A percentile compares a stretch with the other conserved stretches of the same genome.
Evolutionary conservation across 169 alveolate species (phyloP).

Genomic region (Plasmodium sp.): DNA sequence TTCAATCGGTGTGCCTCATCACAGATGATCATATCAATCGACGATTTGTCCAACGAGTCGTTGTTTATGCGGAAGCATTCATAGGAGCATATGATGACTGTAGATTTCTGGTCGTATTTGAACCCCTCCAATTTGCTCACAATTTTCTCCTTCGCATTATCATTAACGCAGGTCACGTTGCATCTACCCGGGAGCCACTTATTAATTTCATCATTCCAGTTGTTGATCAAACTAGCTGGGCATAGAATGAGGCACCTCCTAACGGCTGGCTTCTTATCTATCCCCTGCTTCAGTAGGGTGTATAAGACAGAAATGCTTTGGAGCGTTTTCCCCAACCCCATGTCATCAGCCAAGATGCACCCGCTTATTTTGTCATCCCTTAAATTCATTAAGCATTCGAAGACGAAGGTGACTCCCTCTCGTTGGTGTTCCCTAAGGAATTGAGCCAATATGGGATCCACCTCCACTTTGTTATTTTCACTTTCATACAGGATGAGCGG

Average conservation of each 20-base stretch:
- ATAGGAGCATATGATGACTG: conserved; percentile 92
- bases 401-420: conserved; percentile 92
- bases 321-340: conserved; percentile 94
- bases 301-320: conserved; percentile 92
- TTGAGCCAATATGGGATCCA: conserved; percentile 79
- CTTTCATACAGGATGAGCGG: conserved; percentile 54
- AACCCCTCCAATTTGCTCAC: conserved; percentile 91
- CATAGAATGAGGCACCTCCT: conserved; percentile 91
- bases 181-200: conserved; percentile 94
- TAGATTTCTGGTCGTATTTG: conserved; percentile 87
- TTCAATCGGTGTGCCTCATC: conserved; percentile 97
- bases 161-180: conserved; percentile 91
- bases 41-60: conserved; percentile 88
- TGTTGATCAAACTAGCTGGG: conserved; percentile 94
- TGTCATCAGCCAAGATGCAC: conserved; percentile 93
- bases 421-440: conserved; percentile 90
- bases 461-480: conserved; percentile 72
- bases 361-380: conserved; percentile 91
- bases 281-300: conserved; percentile 91
- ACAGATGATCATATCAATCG: conserved; percentile 94
- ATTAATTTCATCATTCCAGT: conserved; percentile 94
- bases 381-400: conserved; percentile 93
- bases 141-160: conserved; percentile 89
- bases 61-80: conserved; percentile 93
- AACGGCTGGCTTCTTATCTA: conserved; percentile 89